Base-by-base conservation (phyloP, 345 rosid genomes). In the Lumnitzera racemosa region DNA sequence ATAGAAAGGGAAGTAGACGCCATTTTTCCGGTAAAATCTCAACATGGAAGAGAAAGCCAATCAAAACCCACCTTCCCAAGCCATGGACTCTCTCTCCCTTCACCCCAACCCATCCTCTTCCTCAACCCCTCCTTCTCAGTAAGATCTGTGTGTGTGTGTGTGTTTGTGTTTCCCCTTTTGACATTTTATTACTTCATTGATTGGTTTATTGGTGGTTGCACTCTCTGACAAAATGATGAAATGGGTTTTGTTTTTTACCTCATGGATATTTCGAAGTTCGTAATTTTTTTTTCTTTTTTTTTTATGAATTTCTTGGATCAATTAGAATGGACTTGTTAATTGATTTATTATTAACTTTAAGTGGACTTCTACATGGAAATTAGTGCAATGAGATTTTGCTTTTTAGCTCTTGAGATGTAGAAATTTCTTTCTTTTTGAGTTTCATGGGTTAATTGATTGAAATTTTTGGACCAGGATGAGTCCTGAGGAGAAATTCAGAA, bases 401-500 rank as follows among this genome's bases (percentile, higher is more conserved):
- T 20, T 9, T 17, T 17, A 43, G 47, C 15, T 11, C 14, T 52
- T 24, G 11, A 12, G 31, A 13, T 51, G 52, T 9, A 46, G 4
- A 55, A 11, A 23, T 10, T 51, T 56, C 7, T 58, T 43, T 24
- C 25, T 6, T 48, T 67, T 55, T 9, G 43, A 36, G 43, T 36
- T 55, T 59, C 24, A 48, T 53, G 57, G 46, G 51, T 15, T 48
- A 13, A 49, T 23, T 24, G 3, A 23, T 54, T 24, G 9, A 41
- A 57, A 24, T 63, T 15, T 0, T 59, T 53, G 63, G 50, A 47
- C 58, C 61, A 83, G 90, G 81, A 74, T 87, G 80, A 81, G 71
- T 54, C 65, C 66, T 24, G 96, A 84, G 67, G 92, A 85, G 72
- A 83, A 72, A 71, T 87, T 74, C 77, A 73, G 64, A 59, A 72